Base-by-base conservation (phyloP, 2,329 filamentous ascomycete species). In the Trichoderma semiorbis region DNA sequence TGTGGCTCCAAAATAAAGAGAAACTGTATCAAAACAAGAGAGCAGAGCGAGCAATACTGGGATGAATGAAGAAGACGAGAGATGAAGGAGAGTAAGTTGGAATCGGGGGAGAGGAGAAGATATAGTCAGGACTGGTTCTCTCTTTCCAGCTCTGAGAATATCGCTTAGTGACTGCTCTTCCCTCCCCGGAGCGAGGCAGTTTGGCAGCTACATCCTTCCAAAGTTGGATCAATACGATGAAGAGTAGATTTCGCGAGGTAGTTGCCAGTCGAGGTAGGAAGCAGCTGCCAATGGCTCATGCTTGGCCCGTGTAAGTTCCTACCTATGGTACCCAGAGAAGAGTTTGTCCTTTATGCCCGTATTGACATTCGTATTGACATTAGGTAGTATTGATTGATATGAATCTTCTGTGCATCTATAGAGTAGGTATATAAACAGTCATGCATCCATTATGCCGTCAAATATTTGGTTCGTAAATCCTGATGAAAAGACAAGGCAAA, bases 21-120 rank as follows among this genome's bases (percentile, higher is more conserved):
- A 64, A 24, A 55, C 66, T 57, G 47, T 47, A 72, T 72, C 24
- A 68, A 60, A 68, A 36, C 63, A 67, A 68, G 55, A 60, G 36
- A 70, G 68, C 60, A 64, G 47, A n/a, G 58, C 32, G 60, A 70
- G 60, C 26, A 64, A 69, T 69, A 61, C 39, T 69, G 57, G 39
- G 28, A 69, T 69, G 67, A 16, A 61, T 61, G 60, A 39, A 58
- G 16, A n/a, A 36, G 60, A 24, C 30, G 50, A 24, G 50, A 69
- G 55, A 21, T 60, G 65, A 26, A 61, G 32, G 10, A 16, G 26
- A 60, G 10, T 3, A 61, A 60, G 55, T 34, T 60, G 36, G 32
- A 43, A 32, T 28, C 14, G 7, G n/a, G 57, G 18, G 57, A 43
- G 60, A 21, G 30, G 57, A 53, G 58, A 36, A 34, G 39, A 69